These are phyloP conservation scores for Penicillium thymicola DNA, from an alignment of 2,329 filamentous ascomycete genomes.

Conservation along the genomic window DNA sequence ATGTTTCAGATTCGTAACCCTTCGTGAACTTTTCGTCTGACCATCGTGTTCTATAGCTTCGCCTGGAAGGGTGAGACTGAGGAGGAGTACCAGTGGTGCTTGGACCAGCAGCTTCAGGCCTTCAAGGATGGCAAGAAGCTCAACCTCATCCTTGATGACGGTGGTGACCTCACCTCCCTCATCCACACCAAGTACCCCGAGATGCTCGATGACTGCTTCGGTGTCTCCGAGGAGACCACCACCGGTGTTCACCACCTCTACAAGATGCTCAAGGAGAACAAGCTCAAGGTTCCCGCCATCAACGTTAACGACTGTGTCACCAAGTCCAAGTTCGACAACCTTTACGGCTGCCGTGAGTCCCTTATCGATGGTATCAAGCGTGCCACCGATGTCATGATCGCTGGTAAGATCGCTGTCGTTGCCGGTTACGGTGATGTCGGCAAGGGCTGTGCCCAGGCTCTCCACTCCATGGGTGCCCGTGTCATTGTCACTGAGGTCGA, in stretches of 20 bases:
- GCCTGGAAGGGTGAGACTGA: slow-evolving; percentile 91
- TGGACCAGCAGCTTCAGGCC: slow-evolving; percentile 94
- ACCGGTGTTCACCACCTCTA: slow-evolving; percentile 99
- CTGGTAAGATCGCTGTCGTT: slow-evolving; percentile 96
- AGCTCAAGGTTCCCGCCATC: slow-evolving; percentile 90
- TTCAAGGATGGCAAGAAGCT: slow-evolving; percentile 97
- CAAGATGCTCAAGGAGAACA: slow-evolving; percentile 89
- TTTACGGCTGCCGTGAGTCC: slow-evolving; percentile 98
- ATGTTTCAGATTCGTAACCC: neutral
- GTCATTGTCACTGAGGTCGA: slow-evolving; percentile 96
- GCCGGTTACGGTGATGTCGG: slow-evolving; percentile 98
- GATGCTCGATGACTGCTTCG: slow-evolving; percentile 96
- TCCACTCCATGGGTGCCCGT: slow-evolving; percentile 94
- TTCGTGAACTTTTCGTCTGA: slow-evolving; percentile 5
- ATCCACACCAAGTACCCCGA: slow-evolving; percentile 98
- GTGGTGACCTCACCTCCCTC: slow-evolving; percentile 92
- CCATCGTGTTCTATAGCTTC: slow-evolving; percentile 44
- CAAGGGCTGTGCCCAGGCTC: slow-evolving; percentile 95
- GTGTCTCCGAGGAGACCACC: slow-evolving; percentile 99
- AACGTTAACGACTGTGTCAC: slow-evolving; percentile 99
- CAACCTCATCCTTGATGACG: slow-evolving; percentile 98
- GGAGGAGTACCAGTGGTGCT: slow-evolving; percentile 99
- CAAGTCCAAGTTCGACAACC: slow-evolving; percentile 99
- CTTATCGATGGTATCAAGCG: slow-evolving; percentile 99
- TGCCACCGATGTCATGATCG: slow-evolving; percentile 99